Percentiles rank a stretch among this genome's conserved stretches.
Evolutionary conservation across 164 flowering plant genomes (phyloP).

Genomic region (Dillenia turbinata): DNA sequence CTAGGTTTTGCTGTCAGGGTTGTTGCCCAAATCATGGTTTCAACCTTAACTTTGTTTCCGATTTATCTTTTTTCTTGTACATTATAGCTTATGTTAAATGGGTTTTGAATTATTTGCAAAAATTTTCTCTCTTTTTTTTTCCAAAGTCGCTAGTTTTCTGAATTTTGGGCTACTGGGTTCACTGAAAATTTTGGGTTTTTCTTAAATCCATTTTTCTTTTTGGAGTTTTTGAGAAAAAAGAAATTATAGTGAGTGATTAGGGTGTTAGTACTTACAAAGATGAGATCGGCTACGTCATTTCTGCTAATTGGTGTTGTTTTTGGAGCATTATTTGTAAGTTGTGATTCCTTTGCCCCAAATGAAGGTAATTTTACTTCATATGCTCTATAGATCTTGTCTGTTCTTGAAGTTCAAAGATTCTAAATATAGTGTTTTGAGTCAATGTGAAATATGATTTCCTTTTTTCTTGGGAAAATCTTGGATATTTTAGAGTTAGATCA

Average conservation of each 20-base stretch:
- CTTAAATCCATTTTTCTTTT: too few relatives aligned
- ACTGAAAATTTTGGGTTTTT: too few relatives aligned
- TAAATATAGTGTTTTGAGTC: background rate
- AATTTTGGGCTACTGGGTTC: too few relatives aligned
- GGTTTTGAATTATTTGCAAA: too few relatives aligned
- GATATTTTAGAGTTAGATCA: background rate
- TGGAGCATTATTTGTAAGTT: conserved; percentile 22
- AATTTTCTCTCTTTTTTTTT: too few relatives aligned
- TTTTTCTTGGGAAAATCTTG: conserved; percentile 8
- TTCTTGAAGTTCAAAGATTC: background rate
- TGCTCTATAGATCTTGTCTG: conserved; percentile 21
- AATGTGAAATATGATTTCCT: background rate
- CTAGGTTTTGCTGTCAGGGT: too few relatives aligned
- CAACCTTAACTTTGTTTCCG: too few relatives aligned
- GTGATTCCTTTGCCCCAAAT: conserved; percentile 32
- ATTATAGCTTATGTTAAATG: too few relatives aligned
- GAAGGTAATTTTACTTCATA: conserved; percentile 39
- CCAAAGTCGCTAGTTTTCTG: too few relatives aligned
- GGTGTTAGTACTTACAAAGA: conserved; percentile 14
- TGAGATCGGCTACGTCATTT: conserved; percentile 27
- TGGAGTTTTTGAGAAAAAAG: too few relatives aligned
- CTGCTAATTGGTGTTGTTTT: conserved; percentile 30
- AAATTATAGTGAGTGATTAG: background rate
- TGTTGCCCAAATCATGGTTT: too few relatives aligned
- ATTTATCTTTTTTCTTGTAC: too few relatives aligned